Evolutionary conservation across 2,329 filamentous ascomycete genomes (phyloP), one percentile per base, ranked within the genome.

Genomic region (Trichoderma sp.): DNA sequence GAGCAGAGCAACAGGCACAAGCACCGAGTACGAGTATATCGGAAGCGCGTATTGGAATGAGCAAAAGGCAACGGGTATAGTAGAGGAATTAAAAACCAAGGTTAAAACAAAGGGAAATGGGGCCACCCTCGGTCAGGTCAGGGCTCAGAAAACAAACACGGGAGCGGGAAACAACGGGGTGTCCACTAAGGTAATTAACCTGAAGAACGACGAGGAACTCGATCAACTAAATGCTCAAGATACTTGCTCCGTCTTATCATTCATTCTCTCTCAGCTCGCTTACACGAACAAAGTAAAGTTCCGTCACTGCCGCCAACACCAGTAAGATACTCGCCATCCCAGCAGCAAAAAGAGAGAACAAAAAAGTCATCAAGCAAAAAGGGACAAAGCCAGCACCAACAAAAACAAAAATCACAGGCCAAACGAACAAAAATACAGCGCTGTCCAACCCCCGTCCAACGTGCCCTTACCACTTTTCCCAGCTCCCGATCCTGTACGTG

Each of bases 391-490:
- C 43, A 66, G 30, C 64, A 26, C 30, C 28, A 58, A 14, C 11
- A 30, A 34, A 39, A 39, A 8, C 6, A 18, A 62, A 53, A 62
- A 63, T 21, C 43, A 51, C 43, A 51, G 43, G 43, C 39, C 39
- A 51, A 21, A 26, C 18, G 36, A 53, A 11, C 21, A 61, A 34
- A 30, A 43, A 43, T 11, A 43, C 28, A 61, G n/a, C 43, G 21
- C 60, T 39, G 47, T 71, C 68, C 62, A 66, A 67, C n/a, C 70
- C 65, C 26, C 34, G 34, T 68, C 53, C 65, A 68, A 68, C 65
- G 65, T 68, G 53, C 39, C 47, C 43, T n/a, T 18, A 18, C 1
- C 39, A 9, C 18, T 47, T 30, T 9, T 21, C 15, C 36, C 62
- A 43, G 30, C 53, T 39, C 47, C 47, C 65, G 51, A 68, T 58